Evolutionary conservation across 352 stramenopile genomes (phyloP).

Genomic region (Elongisporangium senticosum): DNA sequence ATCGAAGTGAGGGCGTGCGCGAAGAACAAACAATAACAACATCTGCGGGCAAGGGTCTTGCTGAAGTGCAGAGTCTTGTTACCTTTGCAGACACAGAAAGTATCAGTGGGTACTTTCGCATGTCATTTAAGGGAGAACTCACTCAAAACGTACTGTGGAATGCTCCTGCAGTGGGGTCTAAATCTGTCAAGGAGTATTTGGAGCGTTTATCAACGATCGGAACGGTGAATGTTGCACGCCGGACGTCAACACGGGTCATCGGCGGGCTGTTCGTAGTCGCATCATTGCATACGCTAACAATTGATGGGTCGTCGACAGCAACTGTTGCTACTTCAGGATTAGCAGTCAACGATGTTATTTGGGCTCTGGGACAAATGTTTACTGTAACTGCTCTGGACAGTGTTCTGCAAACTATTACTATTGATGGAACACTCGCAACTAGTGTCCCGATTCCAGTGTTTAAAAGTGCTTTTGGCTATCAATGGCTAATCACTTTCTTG

Average conservation of each 20-base stretch:
- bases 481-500: constrained; percentile 77
- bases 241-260: constrained; percentile 38
- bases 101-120: constrained; percentile 58
- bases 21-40: constrained; percentile 78
- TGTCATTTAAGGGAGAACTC: constrained; percentile 49
- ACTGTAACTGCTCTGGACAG: constrained; percentile 15
- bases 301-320: constrained; percentile 14
- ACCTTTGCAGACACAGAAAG: constrained; percentile 54
- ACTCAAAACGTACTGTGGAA: constrained; percentile 72
- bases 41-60: constrained; percentile 55
- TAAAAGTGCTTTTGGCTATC: constrained; percentile 49
- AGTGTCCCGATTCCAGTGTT: constrained; percentile 58
- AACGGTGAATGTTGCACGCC: constrained; percentile 47
- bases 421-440: constrained; percentile 12
- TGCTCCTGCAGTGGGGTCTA: constrained; percentile 38
- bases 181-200: constrained; percentile 66
- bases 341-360: constrained; percentile 30
- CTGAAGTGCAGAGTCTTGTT: constrained; percentile 55
- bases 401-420: constrained; percentile 10
- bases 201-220: constrained; percentile 61
- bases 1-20: constrained; percentile 37
- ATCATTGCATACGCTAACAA: constrained; percentile 13
- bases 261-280: constrained; percentile 21
- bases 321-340: constrained; percentile 6
- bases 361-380: constrained; percentile 41